These are phyloP conservation scores for Coemansia sp. DNA, from an alignment of 192 early-diverging fungal species.

Conservation along the genomic window DNA sequence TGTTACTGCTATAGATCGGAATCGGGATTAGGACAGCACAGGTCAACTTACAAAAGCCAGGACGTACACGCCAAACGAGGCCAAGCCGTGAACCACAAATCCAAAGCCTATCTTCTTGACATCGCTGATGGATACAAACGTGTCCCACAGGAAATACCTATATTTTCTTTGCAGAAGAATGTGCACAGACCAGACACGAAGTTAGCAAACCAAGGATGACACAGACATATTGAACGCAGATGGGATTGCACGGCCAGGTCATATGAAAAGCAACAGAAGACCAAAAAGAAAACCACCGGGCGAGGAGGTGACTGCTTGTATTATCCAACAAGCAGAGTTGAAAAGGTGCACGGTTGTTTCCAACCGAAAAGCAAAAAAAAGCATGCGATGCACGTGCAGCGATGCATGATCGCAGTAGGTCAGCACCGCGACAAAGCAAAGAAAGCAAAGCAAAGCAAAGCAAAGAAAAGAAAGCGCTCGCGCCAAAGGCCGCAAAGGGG, in stretches of 20 bases:
- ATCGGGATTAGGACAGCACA: conserved; percentile 67
- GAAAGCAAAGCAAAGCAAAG: neutral
- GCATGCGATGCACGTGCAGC: conserved; percentile 12
- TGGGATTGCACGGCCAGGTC: neutral
- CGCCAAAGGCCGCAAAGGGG: neutral
- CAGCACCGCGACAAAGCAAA: neutral
- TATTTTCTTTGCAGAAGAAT: neutral
- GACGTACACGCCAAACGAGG: conserved; percentile 74
- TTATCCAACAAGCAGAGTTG: too few relatives aligned
- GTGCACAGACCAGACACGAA: neutral
- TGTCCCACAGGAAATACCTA: conserved; percentile 95
- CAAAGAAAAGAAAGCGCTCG: neutral
- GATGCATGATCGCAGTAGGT: conserved; percentile 1
- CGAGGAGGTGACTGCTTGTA: too few relatives aligned
- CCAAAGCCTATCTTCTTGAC: conserved; percentile 70
- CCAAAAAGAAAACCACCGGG: neutral
- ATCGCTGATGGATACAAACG: conserved; percentile 63
- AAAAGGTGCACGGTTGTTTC: too few relatives aligned
- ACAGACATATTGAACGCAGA: neutral
- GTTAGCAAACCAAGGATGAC: neutral
- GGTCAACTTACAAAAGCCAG: conserved; percentile 61
- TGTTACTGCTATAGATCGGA: too few relatives aligned
- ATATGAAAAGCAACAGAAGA: neutral
- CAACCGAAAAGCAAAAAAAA: neutral
- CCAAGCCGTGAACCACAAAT: conserved; percentile 79